Base-by-base conservation (phyloP, 306 rosid genomes). In the Casuarina glauca region DNA sequence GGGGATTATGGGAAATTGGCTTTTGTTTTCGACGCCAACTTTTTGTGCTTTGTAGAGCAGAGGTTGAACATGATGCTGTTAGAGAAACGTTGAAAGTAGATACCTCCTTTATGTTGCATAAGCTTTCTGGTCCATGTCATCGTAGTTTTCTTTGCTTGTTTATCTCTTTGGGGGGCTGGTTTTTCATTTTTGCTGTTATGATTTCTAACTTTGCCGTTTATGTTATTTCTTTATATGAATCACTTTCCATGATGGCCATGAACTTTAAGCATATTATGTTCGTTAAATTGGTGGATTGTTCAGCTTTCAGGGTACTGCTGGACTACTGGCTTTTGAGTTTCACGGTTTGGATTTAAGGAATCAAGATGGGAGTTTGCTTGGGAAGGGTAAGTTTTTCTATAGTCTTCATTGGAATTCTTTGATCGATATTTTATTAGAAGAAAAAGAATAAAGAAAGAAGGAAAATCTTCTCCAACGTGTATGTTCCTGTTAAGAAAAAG, bases 321-420 rank as follows among this genome's bases (percentile, higher is more conserved):
- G 76, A 36, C 42, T 76, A 4, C 57, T 13, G 79, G 71, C 36
- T 44, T 75, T 78, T 2, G 48, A 79, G 69, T 72, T 78, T 10
- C 62, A 64, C 60, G 82, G 74, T 86, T 83, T 53, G 82, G 64
- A 76, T 51, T 62, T 75, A 54, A 74, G 79, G 76, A 71, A 52
- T 57, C 80, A 83, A 81, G 15, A 95, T 95, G 98, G 98, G 98
- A 83, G 74, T 78, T 78, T 95, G 97, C 51, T 8, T 68, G 60
- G 53, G 77, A 81, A 91, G 89, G 97, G 98, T 95, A 17, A 76
- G 91, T 55, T 70, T 48, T 62, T 39, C 50, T 49, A 17, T 45
- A 39, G 43, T 26, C 6, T 10, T 76, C 68, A 39, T 75, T 74
- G 48, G 55, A 69, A 62, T 52, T 66, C 54, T 78, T 76, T 41